Percentiles rank a stretch among this genome's conserved stretches.
Conservation (phyloP, 306 rosid species). For the Inga oerstediana region DNA sequence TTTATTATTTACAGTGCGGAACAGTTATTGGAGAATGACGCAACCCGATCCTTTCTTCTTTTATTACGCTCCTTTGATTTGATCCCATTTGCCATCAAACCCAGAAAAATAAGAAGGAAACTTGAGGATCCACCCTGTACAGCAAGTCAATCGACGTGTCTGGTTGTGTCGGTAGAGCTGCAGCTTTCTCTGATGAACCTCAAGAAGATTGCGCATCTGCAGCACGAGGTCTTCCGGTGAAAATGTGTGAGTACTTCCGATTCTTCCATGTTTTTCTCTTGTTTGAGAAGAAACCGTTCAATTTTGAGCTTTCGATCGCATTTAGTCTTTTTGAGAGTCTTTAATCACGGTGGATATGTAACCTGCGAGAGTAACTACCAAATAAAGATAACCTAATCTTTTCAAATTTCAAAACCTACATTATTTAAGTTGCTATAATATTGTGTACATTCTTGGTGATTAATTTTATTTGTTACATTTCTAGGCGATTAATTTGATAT, state of each 20-base stretch:
- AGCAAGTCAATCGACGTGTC: background rate
- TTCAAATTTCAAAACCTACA: background rate
- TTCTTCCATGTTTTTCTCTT: background rate
- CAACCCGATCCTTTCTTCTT: background rate
- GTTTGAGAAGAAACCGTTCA: background rate
- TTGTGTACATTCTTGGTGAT: background rate
- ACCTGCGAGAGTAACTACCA: background rate
- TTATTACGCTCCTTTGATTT: background rate
- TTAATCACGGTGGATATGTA: background rate
- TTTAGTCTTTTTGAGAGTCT: background rate
- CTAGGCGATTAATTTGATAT: background rate
- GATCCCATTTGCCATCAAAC: background rate
- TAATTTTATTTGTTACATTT: background rate
- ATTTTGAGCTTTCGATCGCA: background rate
- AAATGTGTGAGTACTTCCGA: background rate
- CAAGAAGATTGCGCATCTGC: background rate
- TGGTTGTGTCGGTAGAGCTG: background rate
- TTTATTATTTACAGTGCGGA: background rate
- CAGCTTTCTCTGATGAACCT: background rate
- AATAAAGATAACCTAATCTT: background rate
- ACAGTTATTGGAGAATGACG: background rate
- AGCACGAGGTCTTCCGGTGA: background rate
- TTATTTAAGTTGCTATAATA: background rate
- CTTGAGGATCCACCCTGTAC: background rate
- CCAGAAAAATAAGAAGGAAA: background rate